These are phyloP conservation scores for Aspergillus ochraceus DNA, from an alignment of 2,329 filamentous ascomycete genomes.

Conservation along the genomic window DNA sequence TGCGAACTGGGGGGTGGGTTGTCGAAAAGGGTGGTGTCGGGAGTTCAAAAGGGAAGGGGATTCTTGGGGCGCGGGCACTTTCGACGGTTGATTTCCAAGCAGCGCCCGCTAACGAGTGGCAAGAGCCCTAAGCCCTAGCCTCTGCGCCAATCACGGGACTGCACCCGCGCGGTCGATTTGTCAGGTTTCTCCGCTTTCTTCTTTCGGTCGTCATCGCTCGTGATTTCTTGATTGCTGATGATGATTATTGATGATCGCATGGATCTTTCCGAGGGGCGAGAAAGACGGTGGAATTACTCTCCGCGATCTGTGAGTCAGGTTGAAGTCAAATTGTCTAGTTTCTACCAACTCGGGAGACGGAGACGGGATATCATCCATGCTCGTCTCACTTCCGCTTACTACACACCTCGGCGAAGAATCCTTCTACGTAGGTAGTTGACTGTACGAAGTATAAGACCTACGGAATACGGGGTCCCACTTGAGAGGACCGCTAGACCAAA, in stretches of 20 bases:
- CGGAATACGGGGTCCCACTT: no score
- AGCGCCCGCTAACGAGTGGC: constrained; percentile 41
- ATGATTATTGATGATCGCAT: neutral
- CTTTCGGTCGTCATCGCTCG: neutral
- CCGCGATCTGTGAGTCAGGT: neutral
- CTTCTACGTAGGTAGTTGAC: no score
- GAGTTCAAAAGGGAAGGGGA: constrained; percentile 31
- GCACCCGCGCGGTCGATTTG: constrained; percentile 19
- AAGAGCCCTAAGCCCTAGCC: constrained; percentile 44
- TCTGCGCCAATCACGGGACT: constrained; percentile 26
- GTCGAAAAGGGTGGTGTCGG: constrained; percentile 38
- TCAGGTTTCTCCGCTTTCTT: constrained; percentile 10
- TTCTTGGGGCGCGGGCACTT: constrained; percentile 28
- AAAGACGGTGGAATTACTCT: neutral
- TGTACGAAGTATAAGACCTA: neutral
- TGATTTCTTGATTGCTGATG: neutral
- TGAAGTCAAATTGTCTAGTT: no score
- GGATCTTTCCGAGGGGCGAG: no score
- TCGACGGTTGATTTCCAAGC: constrained; percentile 45
- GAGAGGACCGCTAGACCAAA: neutral
- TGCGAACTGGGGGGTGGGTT: constrained; percentile 43
- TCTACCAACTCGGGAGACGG: no score
- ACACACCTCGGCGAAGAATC: no score
- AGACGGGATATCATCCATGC: no score
- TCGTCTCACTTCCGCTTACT: no score